Evolutionary conservation across 2,329 filamentous ascomycete species (phyloP).

Genomic region (Fusarium lyarnte): DNA sequence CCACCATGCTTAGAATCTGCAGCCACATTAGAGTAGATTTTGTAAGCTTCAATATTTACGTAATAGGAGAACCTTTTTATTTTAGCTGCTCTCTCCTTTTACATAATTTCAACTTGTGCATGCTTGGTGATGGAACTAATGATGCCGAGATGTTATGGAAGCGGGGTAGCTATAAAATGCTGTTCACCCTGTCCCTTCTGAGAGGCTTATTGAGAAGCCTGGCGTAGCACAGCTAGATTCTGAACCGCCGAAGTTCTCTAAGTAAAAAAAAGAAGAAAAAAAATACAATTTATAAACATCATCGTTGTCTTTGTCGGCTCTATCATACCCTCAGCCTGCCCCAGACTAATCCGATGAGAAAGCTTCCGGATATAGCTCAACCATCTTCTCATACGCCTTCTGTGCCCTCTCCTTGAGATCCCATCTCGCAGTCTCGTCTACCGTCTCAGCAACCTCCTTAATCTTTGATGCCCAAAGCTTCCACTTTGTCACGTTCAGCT

Average conservation of each 20-base stretch:
- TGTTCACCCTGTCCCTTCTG: too few species aligned
- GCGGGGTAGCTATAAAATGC: neutral
- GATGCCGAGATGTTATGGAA: neutral
- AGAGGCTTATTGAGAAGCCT: too few species aligned
- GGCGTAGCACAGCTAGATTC: too few species aligned
- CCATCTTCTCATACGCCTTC: slow-evolving; percentile 2
- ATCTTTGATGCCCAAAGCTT: neutral
- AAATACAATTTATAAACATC: too few species aligned
- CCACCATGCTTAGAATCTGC: accelerated
- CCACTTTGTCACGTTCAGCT: neutral
- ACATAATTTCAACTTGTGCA: accelerated
- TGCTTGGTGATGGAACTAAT: neutral
- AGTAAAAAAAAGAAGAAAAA: too few species aligned
- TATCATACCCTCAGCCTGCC: too few species aligned
- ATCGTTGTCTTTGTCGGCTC: too few species aligned
- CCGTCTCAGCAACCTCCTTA: neutral
- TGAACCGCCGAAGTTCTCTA: too few species aligned
- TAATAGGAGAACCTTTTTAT: accelerated
- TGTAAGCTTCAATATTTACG: neutral
- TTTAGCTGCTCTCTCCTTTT: accelerated
- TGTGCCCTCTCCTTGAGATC: neutral
- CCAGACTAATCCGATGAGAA: neutral
- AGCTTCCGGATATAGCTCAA: slow-evolving; percentile 1
- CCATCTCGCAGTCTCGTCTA: neutral
- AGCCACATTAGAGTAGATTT: accelerated